Base-by-base conservation (phyloP, 2,329 filamentous ascomycete genomes). In the Aspergillus alliaceus region DNA sequence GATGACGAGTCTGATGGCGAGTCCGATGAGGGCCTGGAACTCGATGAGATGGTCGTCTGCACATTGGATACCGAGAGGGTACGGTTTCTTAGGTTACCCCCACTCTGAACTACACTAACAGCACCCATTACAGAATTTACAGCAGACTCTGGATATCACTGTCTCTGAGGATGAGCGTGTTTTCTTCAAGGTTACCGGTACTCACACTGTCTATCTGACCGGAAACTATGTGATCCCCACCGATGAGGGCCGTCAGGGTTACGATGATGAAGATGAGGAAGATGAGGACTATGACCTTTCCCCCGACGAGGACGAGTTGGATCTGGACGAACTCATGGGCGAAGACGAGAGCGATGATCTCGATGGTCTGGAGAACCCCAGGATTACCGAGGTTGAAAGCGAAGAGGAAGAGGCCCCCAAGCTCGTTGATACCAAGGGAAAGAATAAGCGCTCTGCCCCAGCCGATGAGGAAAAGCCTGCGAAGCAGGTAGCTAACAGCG, bases 31-130 rank as follows among this genome's bases (percentile, higher is more conserved):
- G 84, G 83, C 25, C 77, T 84, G 53, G 86, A 91, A 70, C 80
- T 93, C 53, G 91, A 97, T 76, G 90, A 97, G 81, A 91, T 90
- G 69, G 92, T 98, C 66, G 80, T 99, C 68, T 99, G 95, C 86
- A 99, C 95, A 61, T 86, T 99, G 54, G 93, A 98, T 79, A 90
- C 93, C 31, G 87, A 91, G 77, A 90, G 89, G 81, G 95, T 97
- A 87, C 75, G 84, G 72, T 56, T 29, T 44, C 22, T 48, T 32
- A n/a, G n/a, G n/a, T 22, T 39, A 32, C 3, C 49, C 48, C 42
- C 39, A 54, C 55, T 59, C 34, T 55, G 46, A 35, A 63, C 46
- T 7, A 1, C 50, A 20, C 55, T n/a, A 47, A 40, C 24, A 11
- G 6, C 14, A 22, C 8, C 9, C 22, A 42, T 40, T 20, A 46